These are phyloP conservation scores for Stagonosporopsis chrysanthemi DNA, from an alignment of 2,329 filamentous ascomycete genomes.

Conservation along the genomic window DNA sequence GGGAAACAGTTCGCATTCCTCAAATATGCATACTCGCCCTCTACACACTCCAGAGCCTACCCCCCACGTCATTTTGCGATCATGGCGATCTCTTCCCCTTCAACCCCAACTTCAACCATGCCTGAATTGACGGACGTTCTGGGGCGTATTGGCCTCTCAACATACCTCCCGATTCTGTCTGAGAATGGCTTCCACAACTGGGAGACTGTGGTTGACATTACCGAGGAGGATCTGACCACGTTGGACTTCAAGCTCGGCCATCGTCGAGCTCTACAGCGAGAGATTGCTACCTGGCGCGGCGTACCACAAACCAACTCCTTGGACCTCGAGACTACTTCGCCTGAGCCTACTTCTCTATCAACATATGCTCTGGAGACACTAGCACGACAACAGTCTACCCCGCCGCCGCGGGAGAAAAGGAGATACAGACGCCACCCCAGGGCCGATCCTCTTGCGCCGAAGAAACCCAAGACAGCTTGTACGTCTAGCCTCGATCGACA, in stretches of 20 bases:
- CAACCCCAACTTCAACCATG: conserved; percentile 27
- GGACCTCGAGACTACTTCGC: conserved; percentile 21
- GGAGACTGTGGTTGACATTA: conserved; percentile 51
- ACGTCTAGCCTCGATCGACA: conserved; percentile 10
- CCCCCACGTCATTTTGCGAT: conserved; percentile 27
- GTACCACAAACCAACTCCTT: conserved; percentile 36
- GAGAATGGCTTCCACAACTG: conserved; percentile 50
- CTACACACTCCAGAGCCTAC: conserved; percentile 19
- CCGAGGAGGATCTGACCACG: conserved; percentile 48
- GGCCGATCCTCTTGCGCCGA: conserved; percentile 48
- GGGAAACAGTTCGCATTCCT: conserved; percentile 21
- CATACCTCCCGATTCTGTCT: conserved; percentile 38
- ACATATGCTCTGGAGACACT: conserved; percentile 40
- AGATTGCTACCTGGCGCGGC: conserved; percentile 49
- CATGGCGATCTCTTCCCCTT: conserved; percentile 37
- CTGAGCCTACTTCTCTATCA: conserved; percentile 37
- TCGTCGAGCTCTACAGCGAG: conserved; percentile 49
- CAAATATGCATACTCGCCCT: conserved; percentile 31
- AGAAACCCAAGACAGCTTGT: conserved; percentile 53
- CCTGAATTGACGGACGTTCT: conserved; percentile 41
- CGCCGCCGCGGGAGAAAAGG: conserved; percentile 44
- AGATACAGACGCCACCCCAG: conserved; percentile 49
- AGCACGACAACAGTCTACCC: conserved; percentile 32
- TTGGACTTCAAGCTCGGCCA: conserved; percentile 52
- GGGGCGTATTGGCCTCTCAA: conserved; percentile 39